phyloP scores from a whole-genome alignment of 179 eudicot genomes.

The Vitellaria paradoxa region DNA sequence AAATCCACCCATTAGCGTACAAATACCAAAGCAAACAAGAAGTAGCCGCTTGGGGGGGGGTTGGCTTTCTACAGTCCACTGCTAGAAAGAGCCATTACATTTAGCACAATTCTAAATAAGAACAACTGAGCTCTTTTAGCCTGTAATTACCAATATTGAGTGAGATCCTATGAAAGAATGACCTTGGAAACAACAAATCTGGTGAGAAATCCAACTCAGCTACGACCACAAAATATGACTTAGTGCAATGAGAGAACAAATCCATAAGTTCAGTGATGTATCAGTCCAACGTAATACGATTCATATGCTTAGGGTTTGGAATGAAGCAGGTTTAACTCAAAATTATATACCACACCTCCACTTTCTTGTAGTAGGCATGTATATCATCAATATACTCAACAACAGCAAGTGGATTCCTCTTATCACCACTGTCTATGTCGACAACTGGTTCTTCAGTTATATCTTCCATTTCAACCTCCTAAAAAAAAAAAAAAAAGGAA shows the following conservation, averaged over 20 bases:
- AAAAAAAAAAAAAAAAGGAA: not conserved
- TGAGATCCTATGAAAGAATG: not conserved
- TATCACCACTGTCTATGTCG: slow-evolving; percentile 61
- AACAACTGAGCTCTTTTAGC: too few species aligned
- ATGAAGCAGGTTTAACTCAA: not conserved
- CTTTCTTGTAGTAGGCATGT: slow-evolving; percentile 51
- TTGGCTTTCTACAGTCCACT: not conserved
- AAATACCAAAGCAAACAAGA: not conserved
- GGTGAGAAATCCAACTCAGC: not conserved
- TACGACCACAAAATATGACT: not conserved
- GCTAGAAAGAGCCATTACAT: not conserved
- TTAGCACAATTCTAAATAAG: too few species aligned
- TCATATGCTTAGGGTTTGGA: not conserved
- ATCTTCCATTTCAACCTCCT: slow-evolving; percentile 77
- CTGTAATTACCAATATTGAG: not conserved
- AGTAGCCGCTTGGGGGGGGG: too few species aligned
- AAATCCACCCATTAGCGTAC: too few species aligned
- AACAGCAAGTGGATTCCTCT: slow-evolving; percentile 62
- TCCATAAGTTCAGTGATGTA: not conserved
- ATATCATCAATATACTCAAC: slow-evolving; percentile 65
- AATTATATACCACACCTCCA: slow-evolving; percentile 41
- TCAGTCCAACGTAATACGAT: not conserved
- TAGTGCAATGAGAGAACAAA: slow-evolving; percentile 2
- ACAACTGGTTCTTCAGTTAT: slow-evolving; percentile 35
- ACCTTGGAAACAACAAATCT: not conserved